These are phyloP conservation scores for Trichoderma koningiopsis DNA, from an alignment of 2,329 filamentous ascomycete species.

Conservation along the genomic window DNA sequence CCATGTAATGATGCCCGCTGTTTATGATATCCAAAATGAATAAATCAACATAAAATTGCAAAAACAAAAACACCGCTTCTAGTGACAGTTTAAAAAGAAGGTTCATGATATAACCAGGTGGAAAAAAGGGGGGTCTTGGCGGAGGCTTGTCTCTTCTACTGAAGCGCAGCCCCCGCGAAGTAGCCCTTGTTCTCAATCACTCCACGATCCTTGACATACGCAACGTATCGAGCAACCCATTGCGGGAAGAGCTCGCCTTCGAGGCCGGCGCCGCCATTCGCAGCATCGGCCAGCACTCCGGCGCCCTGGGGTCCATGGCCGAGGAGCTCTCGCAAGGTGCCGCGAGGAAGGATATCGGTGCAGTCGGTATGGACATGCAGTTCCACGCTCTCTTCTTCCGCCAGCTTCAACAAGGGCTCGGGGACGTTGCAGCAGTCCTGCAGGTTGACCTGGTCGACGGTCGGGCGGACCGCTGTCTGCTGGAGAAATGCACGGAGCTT, in stretches of 20 bases:
- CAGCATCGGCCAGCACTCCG: slow-evolving; percentile 69
- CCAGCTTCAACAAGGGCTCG: slow-evolving; percentile 79
- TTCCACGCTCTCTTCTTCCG: slow-evolving; percentile 81
- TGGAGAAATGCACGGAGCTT: slow-evolving; percentile 77
- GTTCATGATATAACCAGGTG: background rate
- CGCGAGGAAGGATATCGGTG: slow-evolving; percentile 83
- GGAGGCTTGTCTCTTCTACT: slow-evolving; percentile 3
- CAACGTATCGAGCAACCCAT: slow-evolving; percentile 98
- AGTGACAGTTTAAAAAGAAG: background rate
- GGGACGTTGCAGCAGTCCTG: slow-evolving; percentile 96
- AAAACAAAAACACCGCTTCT: slow-evolving; percentile 19
- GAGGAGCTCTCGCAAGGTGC: slow-evolving; percentile 81
- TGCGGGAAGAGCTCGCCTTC: slow-evolving; percentile 79
- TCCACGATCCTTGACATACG: slow-evolving; percentile 87
- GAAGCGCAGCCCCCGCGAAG: slow-evolving; percentile 80
- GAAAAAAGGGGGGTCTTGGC: background rate
- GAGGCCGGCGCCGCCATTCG: slow-evolving; percentile 58
- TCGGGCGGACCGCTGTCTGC: slow-evolving; percentile 69
- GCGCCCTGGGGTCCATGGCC: slow-evolving; percentile 72
- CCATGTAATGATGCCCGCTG: slow-evolving; percentile 38
- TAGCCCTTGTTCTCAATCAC: slow-evolving; percentile 99
- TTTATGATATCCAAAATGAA: slow-evolving; percentile 32
- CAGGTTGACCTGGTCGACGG: slow-evolving; percentile 94
- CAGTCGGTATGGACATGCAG: slow-evolving; percentile 92
- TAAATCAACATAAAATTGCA: slow-evolving; percentile 10